Base-by-base conservation (phyloP, 2,329 filamentous ascomycete species). In the Coniosporium tulheliwenetii region DNA sequence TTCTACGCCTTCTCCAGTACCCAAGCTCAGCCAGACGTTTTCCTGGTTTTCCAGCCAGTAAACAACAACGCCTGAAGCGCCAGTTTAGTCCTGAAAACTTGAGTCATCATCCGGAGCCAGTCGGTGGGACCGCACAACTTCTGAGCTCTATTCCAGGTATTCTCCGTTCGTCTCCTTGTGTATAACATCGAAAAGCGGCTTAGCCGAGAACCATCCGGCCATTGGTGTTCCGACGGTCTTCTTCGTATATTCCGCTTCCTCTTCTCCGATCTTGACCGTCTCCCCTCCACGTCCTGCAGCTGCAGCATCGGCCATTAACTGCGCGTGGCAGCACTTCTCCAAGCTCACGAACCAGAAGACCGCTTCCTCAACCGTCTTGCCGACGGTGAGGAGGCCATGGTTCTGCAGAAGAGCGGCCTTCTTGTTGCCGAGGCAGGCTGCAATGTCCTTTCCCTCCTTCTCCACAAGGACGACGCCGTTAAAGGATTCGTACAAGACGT, bases 161-260 rank as follows among this genome's bases (percentile, higher is more conserved):
- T 70, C 69, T 2, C 70, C 71, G 15, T 62, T 61, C 2, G 69
- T 72, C 60, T 79, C 73, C 53, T 70, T 69, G 50, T 78, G 70
- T 45, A 81, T 72, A 34, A 83, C 60, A 61, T 84, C 79, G 60
- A 85, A 85, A 46, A 79, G 49, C 12, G 81, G 80, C 61, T 77
- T 78, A 5, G 77, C 81, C 49, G 70, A 76, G 53, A 85, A 86
- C 67, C 73, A 85, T 0, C 81, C 81, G 0, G 74, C 77, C 30
- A 56, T 52, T 12, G 71, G 65, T 0, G 65, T 71, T 0, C 81
- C 81, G 2, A 85, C 64, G 0, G 73, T 69, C 58, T 79, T 74
- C 50, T 73, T 77, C 0, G 81, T 85, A 50, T 72, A 81, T 12
- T 55, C 62, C 1, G 81, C 81, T 54, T 86, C 80, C 39, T 76